A percentile compares a stretch with the other conserved stretches of the same genome.
Evolutionary conservation across 441 rosid genomes (phyloP).

Genomic region (Raphanus hybrid): DNA sequence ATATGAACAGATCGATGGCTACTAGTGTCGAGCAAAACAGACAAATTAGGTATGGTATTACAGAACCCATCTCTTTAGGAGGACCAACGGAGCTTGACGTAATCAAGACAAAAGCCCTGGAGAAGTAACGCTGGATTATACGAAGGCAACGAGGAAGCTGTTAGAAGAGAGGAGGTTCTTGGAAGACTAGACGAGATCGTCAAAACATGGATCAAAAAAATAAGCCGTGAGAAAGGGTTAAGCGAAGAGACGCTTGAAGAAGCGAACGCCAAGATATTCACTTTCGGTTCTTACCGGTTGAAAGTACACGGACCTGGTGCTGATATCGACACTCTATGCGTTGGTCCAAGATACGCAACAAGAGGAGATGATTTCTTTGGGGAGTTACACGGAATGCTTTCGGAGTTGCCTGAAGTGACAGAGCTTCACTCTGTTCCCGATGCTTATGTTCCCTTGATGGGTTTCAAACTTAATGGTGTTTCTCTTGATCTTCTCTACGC

Average conservation of each 20-base stretch:
- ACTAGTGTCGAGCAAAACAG: background rate
- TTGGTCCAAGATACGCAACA: slow-evolving; percentile 92
- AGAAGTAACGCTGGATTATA: slow-evolving; percentile 84
- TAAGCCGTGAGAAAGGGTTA: slow-evolving; percentile 82
- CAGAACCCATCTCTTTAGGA: slow-evolving; percentile 90
- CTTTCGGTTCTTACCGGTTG: slow-evolving; percentile 93
- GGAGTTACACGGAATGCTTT: slow-evolving; percentile 74
- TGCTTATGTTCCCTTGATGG: slow-evolving; percentile 96
- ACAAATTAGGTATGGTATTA: slow-evolving; percentile 52
- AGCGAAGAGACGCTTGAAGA: slow-evolving; percentile 84
- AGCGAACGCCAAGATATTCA: slow-evolving; percentile 96
- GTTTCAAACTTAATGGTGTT: slow-evolving; percentile 83
- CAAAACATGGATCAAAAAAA: slow-evolving; percentile 81
- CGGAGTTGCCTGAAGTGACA: slow-evolving; percentile 90
- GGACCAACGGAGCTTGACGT: slow-evolving; percentile 91
- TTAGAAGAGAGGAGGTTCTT: slow-evolving; percentile 88
- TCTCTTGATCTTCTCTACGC: slow-evolving; percentile 98
- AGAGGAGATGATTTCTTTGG: slow-evolving; percentile 94
- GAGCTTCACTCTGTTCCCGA: slow-evolving; percentile 97
- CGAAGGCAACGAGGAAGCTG: slow-evolving; percentile 88
- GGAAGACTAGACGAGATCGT: slow-evolving; percentile 96
- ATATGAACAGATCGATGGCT: background rate
- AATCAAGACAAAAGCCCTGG: slow-evolving; percentile 76
- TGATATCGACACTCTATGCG: slow-evolving; percentile 97
- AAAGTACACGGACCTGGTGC: slow-evolving; percentile 99